Conservation (phyloP, 345 rosid genomes). For the Eucalyptus sp. region DNA sequence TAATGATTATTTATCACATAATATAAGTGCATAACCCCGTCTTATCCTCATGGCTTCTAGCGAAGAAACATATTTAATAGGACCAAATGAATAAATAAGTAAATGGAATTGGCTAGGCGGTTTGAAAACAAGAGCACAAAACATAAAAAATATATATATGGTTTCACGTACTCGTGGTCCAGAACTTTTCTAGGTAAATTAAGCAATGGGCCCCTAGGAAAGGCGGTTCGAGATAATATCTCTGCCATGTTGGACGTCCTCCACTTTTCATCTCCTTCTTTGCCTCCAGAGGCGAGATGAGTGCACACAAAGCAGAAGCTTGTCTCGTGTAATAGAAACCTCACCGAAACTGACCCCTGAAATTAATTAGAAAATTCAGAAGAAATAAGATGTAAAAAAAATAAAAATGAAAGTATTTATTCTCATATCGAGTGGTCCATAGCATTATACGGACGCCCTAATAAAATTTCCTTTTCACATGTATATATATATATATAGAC, state of each 20-base stretch:
- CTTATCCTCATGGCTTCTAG: background rate
- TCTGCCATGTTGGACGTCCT: background rate
- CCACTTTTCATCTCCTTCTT: background rate
- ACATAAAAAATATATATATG: background rate
- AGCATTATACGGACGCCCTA: background rate
- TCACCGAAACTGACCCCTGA: conserved; percentile 1
- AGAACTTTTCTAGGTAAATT: background rate
- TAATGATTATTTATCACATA: background rate
- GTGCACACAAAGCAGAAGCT: conserved; percentile 4
- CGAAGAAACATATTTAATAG: background rate
- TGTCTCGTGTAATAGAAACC: background rate
- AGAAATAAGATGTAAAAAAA: background rate
- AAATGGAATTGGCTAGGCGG: background rate
- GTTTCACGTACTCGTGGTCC: background rate
- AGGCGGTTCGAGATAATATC: background rate
- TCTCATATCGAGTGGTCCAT: background rate
- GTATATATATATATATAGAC: background rate
- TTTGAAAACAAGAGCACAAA: background rate
- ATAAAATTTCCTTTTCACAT: background rate
- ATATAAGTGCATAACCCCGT: background rate
- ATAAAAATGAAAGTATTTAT: background rate
- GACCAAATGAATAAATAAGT: background rate
- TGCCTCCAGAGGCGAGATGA: conserved; percentile 2
- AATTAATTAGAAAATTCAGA: background rate
- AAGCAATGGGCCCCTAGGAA: background rate